Conservation (phyloP, 768 basidiomycete genomes). For the Macrolepiota dolichaula region DNA sequence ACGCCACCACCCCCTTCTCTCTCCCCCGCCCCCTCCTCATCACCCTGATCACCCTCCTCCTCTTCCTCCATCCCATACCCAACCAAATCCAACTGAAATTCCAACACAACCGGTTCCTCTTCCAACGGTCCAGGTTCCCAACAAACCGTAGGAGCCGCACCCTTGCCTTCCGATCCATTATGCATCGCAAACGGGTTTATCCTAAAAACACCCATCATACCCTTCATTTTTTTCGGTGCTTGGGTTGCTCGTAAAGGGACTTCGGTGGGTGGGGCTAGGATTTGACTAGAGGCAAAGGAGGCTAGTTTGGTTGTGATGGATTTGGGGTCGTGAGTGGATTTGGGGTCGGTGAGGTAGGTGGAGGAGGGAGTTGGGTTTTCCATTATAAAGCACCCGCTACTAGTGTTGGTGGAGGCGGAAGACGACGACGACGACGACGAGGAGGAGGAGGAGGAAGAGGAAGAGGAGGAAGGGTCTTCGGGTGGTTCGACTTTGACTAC, state of each 20-base stretch:
- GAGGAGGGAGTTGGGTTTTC: slow-evolving; percentile 28
- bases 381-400: slow-evolving; percentile 43
- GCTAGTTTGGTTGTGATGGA: slow-evolving; percentile 10
- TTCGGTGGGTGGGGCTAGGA: slow-evolving; percentile 53
- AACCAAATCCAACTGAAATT: slow-evolving; percentile 56
- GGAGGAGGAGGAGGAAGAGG: too few relatives aligned
- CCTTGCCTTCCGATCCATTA: slow-evolving; percentile 18
- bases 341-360: slow-evolving; percentile 5
- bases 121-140: slow-evolving; percentile 57
- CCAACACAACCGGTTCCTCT: slow-evolving; percentile 57
- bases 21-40: not conserved
- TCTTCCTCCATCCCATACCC: slow-evolving; percentile 14
- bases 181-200: slow-evolving; percentile 76
- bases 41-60: too few relatives aligned
- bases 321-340: not conserved
- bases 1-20: not conserved
- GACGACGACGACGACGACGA: too few relatives aligned
- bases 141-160: slow-evolving; percentile 16
- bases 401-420: too few relatives aligned
- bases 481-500: slow-evolving; percentile 35
- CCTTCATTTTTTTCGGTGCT: slow-evolving; percentile 65
- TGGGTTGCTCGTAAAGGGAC: slow-evolving; percentile 77
- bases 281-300: slow-evolving; percentile 26
- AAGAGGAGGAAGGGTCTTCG: slow-evolving; percentile 29
- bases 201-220: slow-evolving; percentile 76